Percentiles rank a stretch among this genome's conserved stretches.
Evolutionary conservation across 441 rosid species (phyloP).

Genomic region (Syzygium syzygioides): DNA sequence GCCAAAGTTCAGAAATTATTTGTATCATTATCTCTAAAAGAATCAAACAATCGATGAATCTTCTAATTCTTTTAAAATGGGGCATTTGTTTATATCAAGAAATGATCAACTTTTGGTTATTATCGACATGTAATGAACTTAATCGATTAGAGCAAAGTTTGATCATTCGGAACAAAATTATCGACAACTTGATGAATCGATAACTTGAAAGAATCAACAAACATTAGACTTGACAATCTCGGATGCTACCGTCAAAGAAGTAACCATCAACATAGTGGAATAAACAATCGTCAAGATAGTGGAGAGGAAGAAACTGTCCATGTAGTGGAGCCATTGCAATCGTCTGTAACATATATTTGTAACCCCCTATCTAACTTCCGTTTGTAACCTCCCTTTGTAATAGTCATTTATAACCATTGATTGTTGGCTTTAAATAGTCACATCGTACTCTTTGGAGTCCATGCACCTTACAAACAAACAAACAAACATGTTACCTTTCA

Average conservation of each 20-base stretch:
- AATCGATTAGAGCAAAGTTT: neutral
- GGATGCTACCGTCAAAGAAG: neutral
- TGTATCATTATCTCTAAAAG: too few species aligned
- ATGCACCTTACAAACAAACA: neutral
- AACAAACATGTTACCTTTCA: too few species aligned
- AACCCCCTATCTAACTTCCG: neutral
- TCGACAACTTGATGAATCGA: neutral
- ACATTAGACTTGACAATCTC: neutral
- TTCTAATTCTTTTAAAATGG: too few species aligned
- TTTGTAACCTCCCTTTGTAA: neutral
- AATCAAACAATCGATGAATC: too few species aligned
- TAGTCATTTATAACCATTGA: too few species aligned
- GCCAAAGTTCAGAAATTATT: too few species aligned
- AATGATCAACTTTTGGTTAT: neutral
- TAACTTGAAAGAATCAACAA: neutral
- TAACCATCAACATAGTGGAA: neutral
- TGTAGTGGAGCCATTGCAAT: neutral
- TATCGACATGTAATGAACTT: neutral
- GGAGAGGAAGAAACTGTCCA: neutral
- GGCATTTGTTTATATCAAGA: neutral
- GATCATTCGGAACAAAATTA: neutral
- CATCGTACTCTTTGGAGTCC: fast-evolving
- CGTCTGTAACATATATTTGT: neutral
- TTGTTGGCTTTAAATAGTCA: neutral
- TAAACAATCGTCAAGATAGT: neutral